phyloP scores from a whole-genome alignment of 129 eudicot species.

The Helianthus tuberosus region DNA sequence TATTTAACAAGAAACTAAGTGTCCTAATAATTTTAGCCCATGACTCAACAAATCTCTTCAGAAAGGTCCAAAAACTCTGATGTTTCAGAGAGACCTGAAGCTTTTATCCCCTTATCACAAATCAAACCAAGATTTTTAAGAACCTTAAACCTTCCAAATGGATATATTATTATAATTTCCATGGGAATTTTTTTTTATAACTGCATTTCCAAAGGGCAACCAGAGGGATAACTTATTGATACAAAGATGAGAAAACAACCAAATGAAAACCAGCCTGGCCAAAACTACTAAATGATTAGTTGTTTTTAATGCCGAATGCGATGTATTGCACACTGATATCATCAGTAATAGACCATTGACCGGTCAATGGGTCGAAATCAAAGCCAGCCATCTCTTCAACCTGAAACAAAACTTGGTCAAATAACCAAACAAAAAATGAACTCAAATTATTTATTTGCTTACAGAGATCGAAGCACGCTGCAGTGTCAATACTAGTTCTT shows the following conservation, averaged over 20 bases:
- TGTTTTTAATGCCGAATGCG: conserved; percentile 57
- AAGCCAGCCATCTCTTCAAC: conserved; percentile 96
- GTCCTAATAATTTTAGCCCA: too few species aligned
- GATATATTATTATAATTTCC: too few species aligned
- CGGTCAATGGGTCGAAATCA: conserved; percentile 74
- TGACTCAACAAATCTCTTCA: too few species aligned
- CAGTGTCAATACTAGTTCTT: conserved; percentile 73
- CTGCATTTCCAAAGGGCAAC: background rate
- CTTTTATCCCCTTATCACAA: too few species aligned
- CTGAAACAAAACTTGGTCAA: conserved; percentile 37
- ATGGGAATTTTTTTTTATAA: too few species aligned
- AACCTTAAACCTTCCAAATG: too few species aligned
- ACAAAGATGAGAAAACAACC: background rate
- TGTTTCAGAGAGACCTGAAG: too few species aligned
- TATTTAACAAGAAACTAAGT: too few species aligned
- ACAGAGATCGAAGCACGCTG: conserved; percentile 76
- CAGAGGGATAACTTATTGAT: conserved; percentile 23
- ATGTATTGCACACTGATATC: conserved; percentile 82
- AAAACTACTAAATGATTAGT: conserved; percentile 13
- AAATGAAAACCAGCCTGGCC: background rate
- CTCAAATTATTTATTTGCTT: conserved; percentile 31
- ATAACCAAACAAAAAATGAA: conserved; percentile 7
- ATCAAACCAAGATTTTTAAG: too few species aligned
- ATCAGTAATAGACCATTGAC: conserved; percentile 79
- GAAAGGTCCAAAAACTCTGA: too few species aligned